Evolutionary conservation across 768 basidiomycete species (phyloP), one percentile per base, ranked within the genome.

Genomic region (Lactarius deliciosus): DNA sequence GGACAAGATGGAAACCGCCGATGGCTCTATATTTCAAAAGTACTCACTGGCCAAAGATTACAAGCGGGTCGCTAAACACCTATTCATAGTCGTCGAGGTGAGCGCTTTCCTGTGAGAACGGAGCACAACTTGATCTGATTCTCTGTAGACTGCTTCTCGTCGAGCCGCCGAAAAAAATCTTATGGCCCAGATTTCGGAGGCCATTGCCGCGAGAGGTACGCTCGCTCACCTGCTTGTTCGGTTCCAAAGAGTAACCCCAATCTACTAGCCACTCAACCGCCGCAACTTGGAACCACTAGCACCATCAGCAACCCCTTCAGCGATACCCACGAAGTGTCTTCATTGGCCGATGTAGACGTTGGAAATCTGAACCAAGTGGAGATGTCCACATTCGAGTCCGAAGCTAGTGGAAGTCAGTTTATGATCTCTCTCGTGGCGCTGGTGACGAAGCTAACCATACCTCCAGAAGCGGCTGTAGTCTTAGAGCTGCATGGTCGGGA

Each of bases 401-500:
- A 43, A 57, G 7, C 16, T 28, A 58, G 32, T 9, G 45, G 36
- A 18, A 41, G 63, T 64, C 18, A n/a, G 63, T 22, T 11, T 40
- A 30, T 57, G 6, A 28, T 64, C 13, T 22, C 18, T 53, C 20
- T 53, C 36, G n/a, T 25, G 7, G 13, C 16, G n/a, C 16, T 1
- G 3, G 4, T 28, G 13, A 0, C 28, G 3, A 22, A 5, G 8
- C 47, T 58, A 47, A 64, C 30, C 32, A 20, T 9, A 0, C n/a
- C 30, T 10, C 54, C 36, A 64, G 64, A 41, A 22, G 41, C 15
- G 8, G 36, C 30, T 5, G 15, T 8, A 2, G 38, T 30, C 20
- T 1, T 63, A 22, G 56, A 47, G 8, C 15, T 43, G 56, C 62
- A 57, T 30, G 40, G 8, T 10, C 53, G 56, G 15, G 62, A 63